Evolutionary conservation across 2,329 filamentous ascomycete genomes (phyloP), one percentile per base, ranked within the genome.

Genomic region (Cordyceps cicadae): DNA sequence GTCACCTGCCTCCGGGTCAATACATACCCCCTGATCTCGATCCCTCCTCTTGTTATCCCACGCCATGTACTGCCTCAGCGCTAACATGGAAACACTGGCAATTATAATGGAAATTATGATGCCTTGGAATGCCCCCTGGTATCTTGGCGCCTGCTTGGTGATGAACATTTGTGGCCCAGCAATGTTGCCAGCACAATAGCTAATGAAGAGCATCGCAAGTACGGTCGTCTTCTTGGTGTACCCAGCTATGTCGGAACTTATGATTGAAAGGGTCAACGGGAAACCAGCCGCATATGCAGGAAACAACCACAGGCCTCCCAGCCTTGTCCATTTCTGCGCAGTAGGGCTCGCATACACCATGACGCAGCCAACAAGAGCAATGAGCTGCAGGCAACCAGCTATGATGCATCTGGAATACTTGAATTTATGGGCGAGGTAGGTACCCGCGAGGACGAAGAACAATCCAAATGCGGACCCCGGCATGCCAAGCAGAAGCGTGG

Each of bases 131-230:
- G 83, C 85, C 43, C 81, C 84, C 49, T 80, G 77, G 68, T 88
- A 89, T 1, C 77, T 72, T 0, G 86, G 86, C 0, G 77, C 76
- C 67, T 88, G 82, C 49, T 70, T 71, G n/a, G 75, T 72, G 17
- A 82, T 72, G 72, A 86, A 87, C 2, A 85, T 76, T 66, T 86
- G 83, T 0, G 84, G 83, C 0, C 81, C 83, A 41, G 83, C 79
- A 8, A 84, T 81, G 66, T 87, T 87, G 1, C 85, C 85, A 0
- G 77, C 72, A 48, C 81, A 81, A 78, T 83, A 86, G 1, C 79
- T 78, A 49, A 87, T 75, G 66, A 87, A 87, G 62, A 82, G 60
- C 11, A 52, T 21, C 6, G 50, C 50, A 5, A 84, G 78, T 5
- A 80, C 79, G 9, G 81, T 77, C 1, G 77, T 77, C 65, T 85